Conservation (phyloP, 768 basidiomycete genomes). For the Neoboletus magnificus region DNA sequence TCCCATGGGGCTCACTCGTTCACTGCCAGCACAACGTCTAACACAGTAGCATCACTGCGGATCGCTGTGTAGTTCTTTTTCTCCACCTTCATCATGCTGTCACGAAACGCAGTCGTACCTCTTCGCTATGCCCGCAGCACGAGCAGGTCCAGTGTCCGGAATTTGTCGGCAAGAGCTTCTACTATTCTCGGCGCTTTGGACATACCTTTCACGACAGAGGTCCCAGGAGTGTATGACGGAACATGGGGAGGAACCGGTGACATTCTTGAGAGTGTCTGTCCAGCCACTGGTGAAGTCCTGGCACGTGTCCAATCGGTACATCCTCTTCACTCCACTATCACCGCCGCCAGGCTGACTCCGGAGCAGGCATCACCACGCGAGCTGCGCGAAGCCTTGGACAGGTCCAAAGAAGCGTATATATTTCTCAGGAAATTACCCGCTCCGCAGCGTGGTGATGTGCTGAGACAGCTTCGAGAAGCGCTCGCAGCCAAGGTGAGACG, state of each 20-base stretch:
- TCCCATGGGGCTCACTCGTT: not conserved
- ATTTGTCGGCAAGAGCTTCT: conserved; percentile 69
- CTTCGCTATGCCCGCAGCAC: conserved; percentile 20
- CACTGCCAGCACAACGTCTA: not conserved
- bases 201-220: conserved; percentile 51
- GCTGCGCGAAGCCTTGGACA: conserved; percentile 62
- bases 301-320: conserved; percentile 70
- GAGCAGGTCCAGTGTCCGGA: conserved; percentile 29
- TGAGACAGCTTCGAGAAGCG: conserved; percentile 84
- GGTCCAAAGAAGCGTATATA: conserved; percentile 69
- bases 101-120: conserved; percentile 16
- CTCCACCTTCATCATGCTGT: conserved; percentile 21
- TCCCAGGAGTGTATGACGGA: conserved; percentile 80
- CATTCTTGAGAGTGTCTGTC: conserved; percentile 67
- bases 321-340: conserved; percentile 6
- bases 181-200: conserved; percentile 61
- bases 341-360: conserved; percentile 10
- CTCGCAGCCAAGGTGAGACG: conserved; percentile 65
- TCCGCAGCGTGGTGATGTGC: conserved; percentile 82
- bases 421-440: conserved; percentile 76
- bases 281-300: conserved; percentile 82
- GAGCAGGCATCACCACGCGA: conserved; percentile 68
- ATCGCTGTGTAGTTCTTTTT: not conserved
- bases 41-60: not conserved
- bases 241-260: conserved; percentile 77